Evolutionary conservation across 768 basidiomycete species (phyloP).

Genomic region (Collybia nuda): DNA sequence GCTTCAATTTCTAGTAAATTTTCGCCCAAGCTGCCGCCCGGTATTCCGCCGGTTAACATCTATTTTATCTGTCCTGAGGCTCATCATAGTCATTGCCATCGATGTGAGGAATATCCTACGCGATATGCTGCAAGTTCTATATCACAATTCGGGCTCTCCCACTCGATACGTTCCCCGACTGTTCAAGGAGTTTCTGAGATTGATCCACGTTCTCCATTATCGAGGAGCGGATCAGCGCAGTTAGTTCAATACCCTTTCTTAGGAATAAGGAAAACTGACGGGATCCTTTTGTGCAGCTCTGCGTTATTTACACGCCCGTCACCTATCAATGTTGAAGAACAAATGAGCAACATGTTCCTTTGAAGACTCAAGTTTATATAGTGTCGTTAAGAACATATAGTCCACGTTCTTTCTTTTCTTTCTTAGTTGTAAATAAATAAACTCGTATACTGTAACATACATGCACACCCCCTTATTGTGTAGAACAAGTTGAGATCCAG

Average conservation of each 20-base stretch:
- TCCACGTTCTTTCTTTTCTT: too few species aligned
- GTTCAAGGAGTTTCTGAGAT: not conserved
- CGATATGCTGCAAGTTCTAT: not conserved
- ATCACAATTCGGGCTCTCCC: not conserved
- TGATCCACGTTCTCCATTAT: conserved; percentile 14
- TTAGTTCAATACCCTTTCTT: not conserved
- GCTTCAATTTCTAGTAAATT: not conserved
- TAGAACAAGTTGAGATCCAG: too few species aligned
- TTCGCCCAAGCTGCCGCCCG: not conserved
- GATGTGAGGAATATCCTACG: not conserved
- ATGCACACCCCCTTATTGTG: too few species aligned
- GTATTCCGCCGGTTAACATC: not conserved
- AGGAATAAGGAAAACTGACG: not conserved
- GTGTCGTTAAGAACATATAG: too few species aligned
- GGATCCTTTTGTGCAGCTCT: conserved; percentile 1
- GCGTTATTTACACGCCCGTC: conserved; percentile 16
- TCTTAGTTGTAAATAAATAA: too few species aligned
- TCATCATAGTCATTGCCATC: not conserved
- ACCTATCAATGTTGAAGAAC: conserved; percentile 3
- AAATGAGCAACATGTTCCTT: conserved; percentile 1
- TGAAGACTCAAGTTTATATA: not conserved
- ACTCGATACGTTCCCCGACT: conserved; percentile 5
- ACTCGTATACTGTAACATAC: too few species aligned
- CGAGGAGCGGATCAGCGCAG: not conserved
- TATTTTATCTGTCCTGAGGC: not conserved